A percentile compares a stretch with the other conserved stretches of the same genome.
Evolutionary conservation across 2,329 filamentous ascomycete species (phyloP).

Genomic region (Clonostachys rosea): DNA sequence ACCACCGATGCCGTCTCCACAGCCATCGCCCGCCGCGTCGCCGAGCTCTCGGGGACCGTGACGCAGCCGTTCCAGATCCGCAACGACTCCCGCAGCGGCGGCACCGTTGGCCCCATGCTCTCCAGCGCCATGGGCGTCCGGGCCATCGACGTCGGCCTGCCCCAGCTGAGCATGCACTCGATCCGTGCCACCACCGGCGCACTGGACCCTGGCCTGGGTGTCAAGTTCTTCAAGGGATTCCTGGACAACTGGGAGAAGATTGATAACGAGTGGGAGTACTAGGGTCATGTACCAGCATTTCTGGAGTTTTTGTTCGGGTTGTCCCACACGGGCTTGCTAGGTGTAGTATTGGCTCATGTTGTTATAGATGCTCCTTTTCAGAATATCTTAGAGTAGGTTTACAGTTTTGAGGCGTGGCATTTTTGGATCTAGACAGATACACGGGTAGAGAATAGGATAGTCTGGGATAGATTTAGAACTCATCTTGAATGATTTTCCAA

Average conservation of each 20-base stretch:
- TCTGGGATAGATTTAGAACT: too few species aligned
- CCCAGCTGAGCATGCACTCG: constrained; percentile 91
- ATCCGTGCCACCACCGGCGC: constrained; percentile 84
- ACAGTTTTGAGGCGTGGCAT: too few species aligned
- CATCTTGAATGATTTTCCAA: too few species aligned
- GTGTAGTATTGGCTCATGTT: background rate
- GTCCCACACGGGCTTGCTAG: background rate
- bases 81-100: constrained; percentile 84
- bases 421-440: too few species aligned
- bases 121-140: constrained; percentile 76
- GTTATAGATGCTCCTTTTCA: too few species aligned
- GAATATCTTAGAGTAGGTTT: too few species aligned
- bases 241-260: constrained; percentile 82
- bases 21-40: constrained; percentile 73
- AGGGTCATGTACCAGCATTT: background rate
- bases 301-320: constrained; percentile 1
- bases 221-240: constrained; percentile 85
- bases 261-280: constrained; percentile 67
- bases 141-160: constrained; percentile 82
- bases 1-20: constrained; percentile 87
- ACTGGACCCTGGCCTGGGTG: constrained; percentile 81
- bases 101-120: constrained; percentile 92
- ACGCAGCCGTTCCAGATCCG: constrained; percentile 92
- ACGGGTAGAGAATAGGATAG: too few species aligned
- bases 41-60: constrained; percentile 64